Conservation (phyloP, 2,329 filamentous ascomycete species). For the Sodiomyces alkalinus region DNA sequence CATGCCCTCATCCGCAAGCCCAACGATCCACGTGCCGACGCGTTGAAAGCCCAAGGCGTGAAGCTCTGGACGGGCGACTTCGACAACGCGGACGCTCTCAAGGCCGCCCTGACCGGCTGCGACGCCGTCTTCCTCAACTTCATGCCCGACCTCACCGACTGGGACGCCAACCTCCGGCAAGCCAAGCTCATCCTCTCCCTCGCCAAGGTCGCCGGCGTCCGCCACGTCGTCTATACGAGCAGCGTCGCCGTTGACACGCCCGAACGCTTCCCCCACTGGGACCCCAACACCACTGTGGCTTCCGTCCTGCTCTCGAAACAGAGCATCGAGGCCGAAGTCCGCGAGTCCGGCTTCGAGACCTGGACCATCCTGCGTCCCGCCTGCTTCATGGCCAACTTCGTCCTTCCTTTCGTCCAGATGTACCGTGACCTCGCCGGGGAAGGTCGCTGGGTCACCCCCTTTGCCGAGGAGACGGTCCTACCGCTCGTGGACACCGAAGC, state of each 20-base stretch:
- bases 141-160: slow-evolving; percentile 16
- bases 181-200: slow-evolving; percentile 18
- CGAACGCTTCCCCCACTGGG: slow-evolving; percentile 12
- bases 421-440: slow-evolving; percentile 22
- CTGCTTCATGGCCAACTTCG: slow-evolving; percentile 35
- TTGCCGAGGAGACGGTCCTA: slow-evolving; percentile 18
- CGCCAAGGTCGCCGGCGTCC: slow-evolving; percentile 20
- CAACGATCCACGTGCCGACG: slow-evolving; percentile 13
- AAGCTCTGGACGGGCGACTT: slow-evolving; percentile 18
- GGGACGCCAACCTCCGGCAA: slow-evolving; percentile 13
- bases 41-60: slow-evolving; percentile 16
- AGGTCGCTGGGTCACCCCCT: slow-evolving; percentile 21
- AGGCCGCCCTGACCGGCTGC: slow-evolving; percentile 14
- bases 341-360: slow-evolving; percentile 18
- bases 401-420: slow-evolving; percentile 23
- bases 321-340: slow-evolving; percentile 23
- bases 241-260: slow-evolving; percentile 15
- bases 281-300: slow-evolving; percentile 13
- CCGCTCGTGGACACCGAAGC: slow-evolving; percentile 30
- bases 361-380: slow-evolving; percentile 36
- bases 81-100: slow-evolving; percentile 16
- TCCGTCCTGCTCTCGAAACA: slow-evolving; percentile 22
- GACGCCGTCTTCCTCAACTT: slow-evolving; percentile 18
- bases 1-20: slow-evolving; percentile 17
- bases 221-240: slow-evolving; percentile 21